These are phyloP conservation scores for Podaxis sp. DNA, from an alignment of 768 basidiomycete genomes.

Conservation along the genomic window DNA sequence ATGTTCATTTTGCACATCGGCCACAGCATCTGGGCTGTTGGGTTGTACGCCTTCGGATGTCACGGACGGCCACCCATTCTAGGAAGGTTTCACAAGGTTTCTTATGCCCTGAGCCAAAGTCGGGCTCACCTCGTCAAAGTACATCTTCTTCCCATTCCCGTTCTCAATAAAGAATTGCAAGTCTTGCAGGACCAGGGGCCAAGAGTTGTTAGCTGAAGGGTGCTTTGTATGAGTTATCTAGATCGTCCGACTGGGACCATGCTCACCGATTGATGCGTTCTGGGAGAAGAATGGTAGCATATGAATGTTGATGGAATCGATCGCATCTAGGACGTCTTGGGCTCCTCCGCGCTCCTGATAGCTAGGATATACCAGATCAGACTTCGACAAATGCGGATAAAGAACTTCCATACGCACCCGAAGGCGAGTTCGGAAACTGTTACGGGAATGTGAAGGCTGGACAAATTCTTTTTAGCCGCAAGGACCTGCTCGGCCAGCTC, in stretches of 20 bases:
- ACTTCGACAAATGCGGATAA: background rate
- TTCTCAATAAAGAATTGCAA: slow-evolving; percentile 54
- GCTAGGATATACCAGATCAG: slow-evolving; percentile 2
- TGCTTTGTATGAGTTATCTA: background rate
- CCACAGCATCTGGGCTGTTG: slow-evolving; percentile 48
- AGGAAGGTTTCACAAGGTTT: background rate
- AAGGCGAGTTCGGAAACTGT: slow-evolving; percentile 54
- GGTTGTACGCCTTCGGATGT: slow-evolving; percentile 52
- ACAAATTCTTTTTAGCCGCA: slow-evolving; percentile 39
- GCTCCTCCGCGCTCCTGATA: slow-evolving; percentile 47
- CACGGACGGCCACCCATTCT: slow-evolving; percentile 68
- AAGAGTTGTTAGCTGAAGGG: slow-evolving; percentile 39
- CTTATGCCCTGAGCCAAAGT: background rate
- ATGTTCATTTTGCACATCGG: slow-evolving; percentile 46
- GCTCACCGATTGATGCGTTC: slow-evolving; percentile 42
- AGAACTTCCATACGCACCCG: slow-evolving; percentile 26
- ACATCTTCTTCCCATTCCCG: slow-evolving; percentile 62
- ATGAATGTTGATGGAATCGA: slow-evolving; percentile 55
- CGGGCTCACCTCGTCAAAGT: slow-evolving; percentile 49
- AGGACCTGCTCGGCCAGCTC: slow-evolving; percentile 45
- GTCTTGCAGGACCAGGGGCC: slow-evolving; percentile 51
- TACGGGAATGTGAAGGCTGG: slow-evolving; percentile 50
- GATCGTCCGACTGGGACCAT: no score
- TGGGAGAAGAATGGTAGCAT: slow-evolving; percentile 58
- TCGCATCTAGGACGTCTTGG: slow-evolving; percentile 47